Evolutionary conservation across 352 stramenopile genomes (phyloP), one percentile per base, ranked within the genome.

Genomic region (Phytophthora lateralis): DNA sequence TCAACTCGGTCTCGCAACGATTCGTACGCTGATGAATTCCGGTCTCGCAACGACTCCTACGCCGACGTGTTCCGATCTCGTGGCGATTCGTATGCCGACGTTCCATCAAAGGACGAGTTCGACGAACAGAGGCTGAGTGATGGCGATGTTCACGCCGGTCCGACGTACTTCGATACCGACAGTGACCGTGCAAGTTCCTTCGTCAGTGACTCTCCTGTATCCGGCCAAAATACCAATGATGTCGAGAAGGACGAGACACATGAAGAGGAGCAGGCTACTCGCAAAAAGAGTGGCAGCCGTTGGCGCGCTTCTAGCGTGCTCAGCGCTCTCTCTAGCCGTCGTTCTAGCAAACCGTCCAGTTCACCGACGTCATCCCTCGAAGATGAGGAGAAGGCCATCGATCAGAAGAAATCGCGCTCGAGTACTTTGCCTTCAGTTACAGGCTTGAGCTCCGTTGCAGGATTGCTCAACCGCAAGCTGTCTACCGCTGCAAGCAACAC

Each of bases 151-250:
- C 50, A 58, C 5, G 61, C 72, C 9, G 70, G 65, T 0, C 71
- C 58, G 6, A 73, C 71, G 53, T 79, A 80, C 61, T 80, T 80
- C 20, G 74, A 87, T 51, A 76, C 77, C 0, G 75, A 84, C 44
- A 84, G 77, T 54, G 74, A 84, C 4, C 67, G 69, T 17, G 75
- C 43, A 3, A 80, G 70, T 24, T 84, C 72, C 15, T 68, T 81
- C 10, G 44, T 62, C 6, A 77, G 69, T 54, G 53, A 65, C 27
- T 78, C 63, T 43, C 60, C 64, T 14, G 35, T 67, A 45, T 59
- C 63, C 41, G 34, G 54, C 26, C 35, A 62, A 15, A 50, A 75
- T 24, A 56, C 38, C 2, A 45, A 52, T 37, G 34, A 71, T 45
- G 15, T 61, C 18, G 60, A 70, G 17, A 54, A 61, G 45, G 49